Evolutionary conservation across 306 rosid genomes (phyloP).

Genomic region (Prinsepia uniflora): DNA sequence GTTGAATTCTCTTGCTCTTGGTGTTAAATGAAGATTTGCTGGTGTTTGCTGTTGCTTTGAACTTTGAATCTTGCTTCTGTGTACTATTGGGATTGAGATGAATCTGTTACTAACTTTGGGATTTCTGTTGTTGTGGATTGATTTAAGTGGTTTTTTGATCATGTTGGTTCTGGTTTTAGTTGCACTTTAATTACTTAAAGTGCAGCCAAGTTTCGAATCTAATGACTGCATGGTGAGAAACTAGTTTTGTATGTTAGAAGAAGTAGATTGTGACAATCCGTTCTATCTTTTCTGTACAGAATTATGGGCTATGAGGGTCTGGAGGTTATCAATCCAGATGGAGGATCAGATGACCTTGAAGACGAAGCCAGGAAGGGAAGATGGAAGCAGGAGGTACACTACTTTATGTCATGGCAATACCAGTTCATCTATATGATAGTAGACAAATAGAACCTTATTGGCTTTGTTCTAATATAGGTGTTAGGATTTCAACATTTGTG

Average conservation of each 20-base stretch:
- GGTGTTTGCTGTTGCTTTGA: not conserved
- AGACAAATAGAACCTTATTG: not conserved
- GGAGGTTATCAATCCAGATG: conserved; percentile 91
- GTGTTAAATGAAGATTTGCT: not conserved
- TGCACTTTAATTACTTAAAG: not conserved
- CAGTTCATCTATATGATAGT: not conserved
- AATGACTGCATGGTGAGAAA: conserved; percentile 1
- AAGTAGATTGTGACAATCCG: not conserved
- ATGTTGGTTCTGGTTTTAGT: not conserved
- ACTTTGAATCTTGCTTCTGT: not conserved
- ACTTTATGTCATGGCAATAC: not conserved
- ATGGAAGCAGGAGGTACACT: conserved; percentile 83
- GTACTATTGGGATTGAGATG: not conserved
- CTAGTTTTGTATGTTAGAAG: not conserved
- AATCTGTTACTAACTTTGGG: not conserved
- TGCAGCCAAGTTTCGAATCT: not conserved
- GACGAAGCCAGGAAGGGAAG: conserved; percentile 90
- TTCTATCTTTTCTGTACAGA: not conserved
- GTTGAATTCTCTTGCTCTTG: not conserved
- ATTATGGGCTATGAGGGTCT: conserved; percentile 67
- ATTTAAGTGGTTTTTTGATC: not conserved
- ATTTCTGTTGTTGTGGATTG: not conserved
- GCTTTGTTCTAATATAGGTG: not conserved
- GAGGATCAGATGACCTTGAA: conserved; percentile 82
- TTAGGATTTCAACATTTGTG: not conserved